Conservation (phyloP, 768 basidiomycete species). For the Serendipita sp. region DNA sequence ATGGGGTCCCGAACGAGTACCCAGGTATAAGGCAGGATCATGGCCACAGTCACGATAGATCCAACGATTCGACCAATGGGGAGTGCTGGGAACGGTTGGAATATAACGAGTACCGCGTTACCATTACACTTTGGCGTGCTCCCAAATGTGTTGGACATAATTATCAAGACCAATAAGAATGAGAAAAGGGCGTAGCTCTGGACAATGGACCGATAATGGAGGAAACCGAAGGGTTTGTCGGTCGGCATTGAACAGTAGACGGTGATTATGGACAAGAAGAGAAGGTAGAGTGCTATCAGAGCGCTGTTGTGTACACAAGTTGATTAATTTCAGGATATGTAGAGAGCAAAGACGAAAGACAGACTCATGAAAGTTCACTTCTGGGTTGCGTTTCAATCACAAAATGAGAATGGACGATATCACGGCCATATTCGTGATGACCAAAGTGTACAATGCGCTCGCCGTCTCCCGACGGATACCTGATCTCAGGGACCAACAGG, state of each 20-base stretch:
- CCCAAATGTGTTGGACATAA: background rate
- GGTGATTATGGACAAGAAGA: constrained; percentile 4
- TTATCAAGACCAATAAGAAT: background rate
- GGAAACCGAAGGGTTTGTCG: background rate
- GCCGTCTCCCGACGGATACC: constrained; percentile 5
- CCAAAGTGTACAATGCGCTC: constrained; percentile 1
- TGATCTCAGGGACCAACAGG: constrained; percentile 6
- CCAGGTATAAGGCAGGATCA: background rate
- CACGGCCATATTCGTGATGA: constrained; percentile 8
- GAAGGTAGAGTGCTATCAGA: constrained; percentile 7
- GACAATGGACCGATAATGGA: constrained; percentile 7
- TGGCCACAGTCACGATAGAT: background rate
- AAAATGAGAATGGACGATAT: constrained; percentile 1
- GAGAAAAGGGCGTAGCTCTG: constrained; percentile 8
- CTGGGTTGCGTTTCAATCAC: constrained; percentile 1
- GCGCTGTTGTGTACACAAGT: background rate
- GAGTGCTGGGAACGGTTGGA: background rate
- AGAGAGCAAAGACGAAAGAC: background rate
- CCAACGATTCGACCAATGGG: background rate
- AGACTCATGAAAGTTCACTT: constrained; percentile 9
- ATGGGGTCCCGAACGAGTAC: background rate
- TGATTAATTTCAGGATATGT: background rate
- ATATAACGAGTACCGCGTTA: background rate
- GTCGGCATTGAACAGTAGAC: background rate
- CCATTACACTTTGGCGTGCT: background rate